phyloP scores from a whole-genome alignment of 1,284 basidiomycete species.

The Cryptococcus hybrid region DNA sequence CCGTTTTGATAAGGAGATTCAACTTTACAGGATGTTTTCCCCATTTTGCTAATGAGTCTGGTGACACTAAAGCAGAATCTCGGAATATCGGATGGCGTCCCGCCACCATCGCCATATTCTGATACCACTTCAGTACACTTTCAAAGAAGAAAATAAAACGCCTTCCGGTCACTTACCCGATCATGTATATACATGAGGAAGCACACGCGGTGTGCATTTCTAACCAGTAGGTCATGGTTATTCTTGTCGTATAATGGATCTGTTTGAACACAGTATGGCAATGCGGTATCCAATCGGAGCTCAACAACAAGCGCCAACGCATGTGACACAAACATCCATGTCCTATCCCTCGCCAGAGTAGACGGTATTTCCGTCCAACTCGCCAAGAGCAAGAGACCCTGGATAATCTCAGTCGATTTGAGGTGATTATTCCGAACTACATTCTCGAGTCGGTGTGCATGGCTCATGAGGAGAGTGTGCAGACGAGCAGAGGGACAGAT shows the following conservation, averaged over 20 bases:
- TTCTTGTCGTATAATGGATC: constrained; percentile 11
- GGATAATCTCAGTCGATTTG: constrained; percentile 23
- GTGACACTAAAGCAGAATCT: constrained; percentile 9
- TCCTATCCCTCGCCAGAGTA: constrained; percentile 14
- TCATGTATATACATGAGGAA: constrained; percentile 20
- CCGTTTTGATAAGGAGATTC: too few species aligned
- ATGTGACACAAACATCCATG: constrained; percentile 19
- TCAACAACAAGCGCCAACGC: constrained; percentile 19
- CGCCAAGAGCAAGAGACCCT: constrained; percentile 16
- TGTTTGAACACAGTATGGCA: constrained; percentile 18
- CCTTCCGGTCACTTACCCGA: constrained; percentile 17
- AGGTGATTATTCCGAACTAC: constrained; percentile 17
- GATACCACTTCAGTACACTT: background rate
- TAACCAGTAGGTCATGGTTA: constrained; percentile 13
- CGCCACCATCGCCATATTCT: constrained; percentile 26
- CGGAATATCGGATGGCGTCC: constrained; percentile 21
- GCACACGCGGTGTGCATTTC: constrained; percentile 18
- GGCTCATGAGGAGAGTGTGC: constrained; percentile 12
- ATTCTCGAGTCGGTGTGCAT: constrained; percentile 8
- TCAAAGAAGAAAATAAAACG: background rate
- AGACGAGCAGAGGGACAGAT: constrained; percentile 11
- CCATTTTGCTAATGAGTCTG: constrained; percentile 10
- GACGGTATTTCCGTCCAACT: constrained; percentile 15
- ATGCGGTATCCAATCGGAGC: constrained; percentile 12
- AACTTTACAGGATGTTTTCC: constrained; percentile 15